Base-by-base conservation (phyloP, 2,329 filamentous ascomycete species). In the Exophiala bonariae region DNA sequence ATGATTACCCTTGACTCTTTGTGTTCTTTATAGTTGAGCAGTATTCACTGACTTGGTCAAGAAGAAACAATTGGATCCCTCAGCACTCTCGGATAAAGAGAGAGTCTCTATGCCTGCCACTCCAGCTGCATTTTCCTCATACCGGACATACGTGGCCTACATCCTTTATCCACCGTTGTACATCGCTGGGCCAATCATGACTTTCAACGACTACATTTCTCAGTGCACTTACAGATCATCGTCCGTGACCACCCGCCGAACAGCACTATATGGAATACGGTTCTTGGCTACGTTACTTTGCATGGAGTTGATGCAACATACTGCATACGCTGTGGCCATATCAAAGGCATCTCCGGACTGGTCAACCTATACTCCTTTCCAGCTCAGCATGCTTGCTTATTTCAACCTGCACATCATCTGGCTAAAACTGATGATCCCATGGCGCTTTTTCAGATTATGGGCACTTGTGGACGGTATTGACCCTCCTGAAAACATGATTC, bases 401-500 rank as follows among this genome's bases (percentile, higher is more conserved):
- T 95, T 97, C 76, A 96, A 96, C 68, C 83, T 99, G 10, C 89
- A 96, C 71, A 83, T 96, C 64, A 95, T 99, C 66, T 99, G 95
- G 95, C 79, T 99, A 37, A 99, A 99, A 67, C 82, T 99, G 1
- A 82, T 99, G 3, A 82, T 99, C 6, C 93, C 93, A 1, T 99
- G 92, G 91, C 87, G 93, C n/a, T 86, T 97, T 66, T 97, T 97
- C 80, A 87, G 95, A 3, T 82, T 99, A n/a, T 99, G 93, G 93
- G 79, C 89, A 0, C 79, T 99, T 3, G 65, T 91, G 13, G 93
- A 99, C 65, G 89, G 88, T 52, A 82, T 99, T 58, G 93, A 99
- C 63, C 89, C 93, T 0, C 92, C 93, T 0, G 93, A 99, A 71
- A 99, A 99, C 72, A 96, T 99, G 89, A 81, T 96, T 44, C 87